Base-by-base conservation (phyloP, 1,284 basidiomycete genomes). In the Sanghuangporus weigelae region DNA sequence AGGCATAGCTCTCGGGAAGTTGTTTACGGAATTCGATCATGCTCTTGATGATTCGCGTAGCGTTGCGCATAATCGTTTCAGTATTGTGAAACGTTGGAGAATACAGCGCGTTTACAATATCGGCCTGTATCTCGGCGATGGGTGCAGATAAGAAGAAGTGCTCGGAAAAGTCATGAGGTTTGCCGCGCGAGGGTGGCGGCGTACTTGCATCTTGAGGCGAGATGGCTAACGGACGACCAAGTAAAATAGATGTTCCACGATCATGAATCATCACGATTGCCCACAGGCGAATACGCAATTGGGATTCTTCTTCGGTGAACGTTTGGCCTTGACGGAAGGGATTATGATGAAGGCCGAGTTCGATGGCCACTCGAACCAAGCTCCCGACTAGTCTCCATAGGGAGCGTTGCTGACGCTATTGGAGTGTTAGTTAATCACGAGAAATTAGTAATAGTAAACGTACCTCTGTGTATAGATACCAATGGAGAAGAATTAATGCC, bases 391-490 rank as follows among this genome's bases (percentile, higher is more conserved):
- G 82, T 64, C 90, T 87, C 90, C 91, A 93, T 2, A 93, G 77
- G 0, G 89, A 88, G 66, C 90, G 84, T 44, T 90, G 90, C 81
- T 91, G 90, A 69, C 90, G 85, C 90, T 93, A 69, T 31, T 69
- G 55, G 64, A 57, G 40, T 44, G 58, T 55, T 56, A 64, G 69
- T 46, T 66, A 61, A 26, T 67, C 23, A 57, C 38, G 53, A 21
- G 44, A 46, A n/a, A n/a, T 14, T n/a, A 46, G 10, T 21, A 26
- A 16, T 57, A 42, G 54, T 53, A 16, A 23, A 72, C 82, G 65
- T 68, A 90, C 91, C 81, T 93, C 91, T 21, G 87, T 91, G 69
- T 93, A 93, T 21, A 93, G 78, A 73, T 92, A 92, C 91, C 90
- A 93, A 62, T 93, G 91, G 46, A 93, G 74, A 7, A 93, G 73